Base-by-base conservation (phyloP, 2,329 filamentous ascomycete genomes). In the Blumeria graminis region DNA sequence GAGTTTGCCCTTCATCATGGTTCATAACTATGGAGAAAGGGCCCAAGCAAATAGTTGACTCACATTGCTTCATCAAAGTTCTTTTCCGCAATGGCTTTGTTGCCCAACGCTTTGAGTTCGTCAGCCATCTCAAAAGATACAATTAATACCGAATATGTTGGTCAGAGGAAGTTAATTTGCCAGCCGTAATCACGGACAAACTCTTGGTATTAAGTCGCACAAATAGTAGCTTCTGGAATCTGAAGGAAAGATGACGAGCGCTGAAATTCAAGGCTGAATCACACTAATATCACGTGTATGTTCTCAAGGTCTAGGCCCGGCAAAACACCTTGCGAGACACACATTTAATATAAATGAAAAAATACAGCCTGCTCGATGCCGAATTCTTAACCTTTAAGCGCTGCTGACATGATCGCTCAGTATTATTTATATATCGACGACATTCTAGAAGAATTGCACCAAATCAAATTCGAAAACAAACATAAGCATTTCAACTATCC, bases 41-140 rank as follows among this genome's bases (percentile, higher is more conserved):
- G 13, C 1, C 45, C 4, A 16, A 61, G 62, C 57, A 62, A 57
- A 56, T 57, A 59, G 53, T 56, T 41, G 54, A 80, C 86, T 71
- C 78, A 96, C 90, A 94, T 80, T 67, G 92, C 92, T 69, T 90
- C 87, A 66, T 88, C 78, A 70, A 94, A 98, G 71, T 96, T 88
- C 78, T 96, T 96, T 60, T 86, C 88, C 62, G 87, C 84, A 71
- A 98, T 98, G 71, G 93, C 89, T 76, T 94, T 94, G 77, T 98
- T 98, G 75, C 90, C 92, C 69, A 92, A 84, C 66, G 89, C 87
- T 76, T 98, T 98, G 66, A 98, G 80, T 78, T 90, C 78, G 69
- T 82, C 80, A 63, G 78, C 78, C 66, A 68, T 68, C 43, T 58
- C 18, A 4, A 13, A 43, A n/a, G 14, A 8, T 13, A 8, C 18